Evolutionary conservation across 2,329 filamentous ascomycete genomes (phyloP), one percentile per base, ranked within the genome.

Genomic region (Xylariaceae sp.): DNA sequence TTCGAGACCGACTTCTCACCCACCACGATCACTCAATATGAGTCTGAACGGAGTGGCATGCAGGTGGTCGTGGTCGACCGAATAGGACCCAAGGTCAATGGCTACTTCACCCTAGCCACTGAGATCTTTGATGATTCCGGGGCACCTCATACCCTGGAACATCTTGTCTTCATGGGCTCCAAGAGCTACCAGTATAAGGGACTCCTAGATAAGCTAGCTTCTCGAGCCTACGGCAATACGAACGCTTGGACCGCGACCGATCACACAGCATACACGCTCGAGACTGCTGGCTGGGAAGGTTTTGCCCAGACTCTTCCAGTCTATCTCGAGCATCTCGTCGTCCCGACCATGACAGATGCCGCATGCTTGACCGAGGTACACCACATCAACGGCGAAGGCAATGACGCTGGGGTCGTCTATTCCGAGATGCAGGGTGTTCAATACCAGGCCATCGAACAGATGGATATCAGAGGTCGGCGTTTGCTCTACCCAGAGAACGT

Each of bases 371-470:
- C 93, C 3, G 93, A 98, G 64, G 93, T 98, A 2, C 89, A 95
- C 68, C 93, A 98, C 62, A 79, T 98, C 41, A 89, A 98, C 60
- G 91, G 89, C 13, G 81, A 87, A 52, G 93, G 93, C 42, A 86
- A 97, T 49, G 93, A 98, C 74, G 93, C 93, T 32, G 93, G 89
- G 48, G 90, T 96, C 1, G 93, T 98, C 8, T 98, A 98, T 66
- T 96, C 91, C 0, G 93, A 98, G 66, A 98, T 98, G 93, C 93
- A 98, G 66, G 93, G 84, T 18, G 82, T 95, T 2, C 87, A 97
- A 60, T 95, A 95, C 60, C 83, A 81, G 39, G 83, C 86, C 51
- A 73, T 76, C 7, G 89, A 95, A 62, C 79, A 97, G 44, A 95
- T 97, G 78, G 88, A 95, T 50, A 73, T 96, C 43, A 78, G 80